phyloP scores from a whole-genome alignment of 768 basidiomycete genomes.

The Boletus rufocinnamomeus region DNA sequence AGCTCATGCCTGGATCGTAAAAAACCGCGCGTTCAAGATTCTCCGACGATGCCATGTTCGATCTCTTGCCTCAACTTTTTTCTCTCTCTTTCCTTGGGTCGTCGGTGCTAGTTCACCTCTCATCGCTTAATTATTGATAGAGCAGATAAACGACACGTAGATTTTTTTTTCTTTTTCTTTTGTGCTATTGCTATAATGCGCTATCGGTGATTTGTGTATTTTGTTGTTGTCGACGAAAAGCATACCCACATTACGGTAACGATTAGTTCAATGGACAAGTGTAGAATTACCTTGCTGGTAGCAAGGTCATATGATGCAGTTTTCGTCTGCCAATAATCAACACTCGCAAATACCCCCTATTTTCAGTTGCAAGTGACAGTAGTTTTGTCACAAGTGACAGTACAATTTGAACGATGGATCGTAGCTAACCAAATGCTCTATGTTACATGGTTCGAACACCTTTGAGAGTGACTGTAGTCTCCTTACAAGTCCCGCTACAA shows the following conservation, averaged over 20 bases:
- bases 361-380: no score
- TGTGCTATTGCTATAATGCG: neutral
- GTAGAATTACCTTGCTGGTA: no score
- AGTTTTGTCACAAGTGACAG: no score
- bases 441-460: no score
- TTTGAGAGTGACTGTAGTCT: no score
- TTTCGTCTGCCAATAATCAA: no score
- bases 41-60: neutral
- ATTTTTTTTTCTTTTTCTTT: neutral
- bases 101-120: neutral
- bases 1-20: slow-evolving; percentile 38
- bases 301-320: no score
- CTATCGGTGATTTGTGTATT: slow-evolving; percentile 4
- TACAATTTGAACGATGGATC: no score
- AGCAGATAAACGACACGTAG: slow-evolving; percentile 12
- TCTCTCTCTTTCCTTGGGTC: neutral
- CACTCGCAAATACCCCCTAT: no score
- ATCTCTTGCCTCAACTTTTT: no score
- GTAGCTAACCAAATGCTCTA: no score
- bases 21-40: neutral
- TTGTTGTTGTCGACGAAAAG: neutral
- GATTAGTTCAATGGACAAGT: neutral
- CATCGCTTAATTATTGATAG: slow-evolving; percentile 6
- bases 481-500: no score
- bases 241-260: slow-evolving; percentile 9